phyloP scores from a whole-genome alignment of 345 rosid species.

The Eucalyptus sp. region DNA sequence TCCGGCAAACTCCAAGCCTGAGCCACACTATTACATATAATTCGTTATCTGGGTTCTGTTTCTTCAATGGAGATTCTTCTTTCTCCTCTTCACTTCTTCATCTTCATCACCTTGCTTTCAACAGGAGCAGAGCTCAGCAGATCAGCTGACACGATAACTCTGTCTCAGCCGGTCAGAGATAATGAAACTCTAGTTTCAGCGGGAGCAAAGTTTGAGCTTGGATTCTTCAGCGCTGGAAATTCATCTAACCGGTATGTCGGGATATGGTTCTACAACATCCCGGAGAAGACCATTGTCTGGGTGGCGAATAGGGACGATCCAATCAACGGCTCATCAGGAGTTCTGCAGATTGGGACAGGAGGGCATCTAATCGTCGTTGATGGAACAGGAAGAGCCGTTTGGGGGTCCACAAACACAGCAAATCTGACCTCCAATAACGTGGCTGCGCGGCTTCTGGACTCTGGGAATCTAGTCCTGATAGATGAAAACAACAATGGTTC shows the following conservation, averaged over 20 bases:
- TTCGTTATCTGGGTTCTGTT: background rate
- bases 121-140: background rate
- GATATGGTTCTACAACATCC: background rate
- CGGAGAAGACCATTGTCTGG: background rate
- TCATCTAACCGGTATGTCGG: background rate
- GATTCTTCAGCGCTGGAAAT: background rate
- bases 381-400: background rate
- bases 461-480: constrained; percentile 9
- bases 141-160: background rate
- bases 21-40: background rate
- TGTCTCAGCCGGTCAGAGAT: background rate
- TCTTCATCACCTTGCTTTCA: background rate
- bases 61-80: background rate
- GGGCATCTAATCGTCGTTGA: background rate
- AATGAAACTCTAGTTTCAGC: background rate
- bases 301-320: constrained; percentile 36
- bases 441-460: constrained; percentile 1
- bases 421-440: background rate
- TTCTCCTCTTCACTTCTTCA: background rate
- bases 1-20: background rate
- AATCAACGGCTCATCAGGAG: background rate
- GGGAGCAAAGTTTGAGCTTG: constrained; percentile 4
- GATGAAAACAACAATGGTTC: background rate
- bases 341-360: background rate
- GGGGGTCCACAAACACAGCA: background rate